Percentiles rank a stretch among this genome's conserved stretches.
Conservation (phyloP, 1,284 basidiomycete genomes). For the Boletus mariae region DNA sequence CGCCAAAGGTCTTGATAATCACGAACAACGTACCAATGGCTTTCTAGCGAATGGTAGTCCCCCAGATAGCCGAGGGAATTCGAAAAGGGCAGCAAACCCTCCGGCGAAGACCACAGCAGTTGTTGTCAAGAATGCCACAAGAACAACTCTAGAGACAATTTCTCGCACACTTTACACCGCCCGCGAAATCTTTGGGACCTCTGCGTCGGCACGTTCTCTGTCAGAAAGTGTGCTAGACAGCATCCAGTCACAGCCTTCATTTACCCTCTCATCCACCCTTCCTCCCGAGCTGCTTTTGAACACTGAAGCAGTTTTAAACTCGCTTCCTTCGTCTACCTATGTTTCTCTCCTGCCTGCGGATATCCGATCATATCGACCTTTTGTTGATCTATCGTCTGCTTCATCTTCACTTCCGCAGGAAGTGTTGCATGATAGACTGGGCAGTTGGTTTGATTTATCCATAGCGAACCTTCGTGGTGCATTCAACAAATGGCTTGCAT, state of each 20-base stretch:
- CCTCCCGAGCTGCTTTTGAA: conserved; percentile 58
- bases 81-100: conserved; percentile 13
- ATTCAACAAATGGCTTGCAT: conserved; percentile 53
- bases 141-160: conserved; percentile 51
- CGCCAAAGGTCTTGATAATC: conserved; percentile 31
- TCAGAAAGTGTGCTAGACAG: conserved; percentile 52
- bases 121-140: conserved; percentile 47
- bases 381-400: conserved; percentile 60
- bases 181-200: conserved; percentile 49
- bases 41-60: conserved; percentile 35
- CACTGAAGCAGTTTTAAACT: conserved; percentile 56
- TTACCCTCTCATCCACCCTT: conserved; percentile 30
- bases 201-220: conserved; percentile 40
- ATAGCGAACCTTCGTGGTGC: conserved; percentile 43
- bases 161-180: conserved; percentile 53
- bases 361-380: conserved; percentile 68
- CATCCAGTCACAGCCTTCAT: conserved; percentile 50
- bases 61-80: conserved; percentile 17
- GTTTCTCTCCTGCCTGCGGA: conserved; percentile 61
- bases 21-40: conserved; percentile 7
- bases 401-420: conserved; percentile 46
- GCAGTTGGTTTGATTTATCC: conserved; percentile 59
- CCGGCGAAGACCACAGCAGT: conserved; percentile 10
- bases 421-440: conserved; percentile 45
- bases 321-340: conserved; percentile 69